phyloP scores from a whole-genome alignment of 139 green algal genomes.

The Chlamydomonas urium region DNA sequence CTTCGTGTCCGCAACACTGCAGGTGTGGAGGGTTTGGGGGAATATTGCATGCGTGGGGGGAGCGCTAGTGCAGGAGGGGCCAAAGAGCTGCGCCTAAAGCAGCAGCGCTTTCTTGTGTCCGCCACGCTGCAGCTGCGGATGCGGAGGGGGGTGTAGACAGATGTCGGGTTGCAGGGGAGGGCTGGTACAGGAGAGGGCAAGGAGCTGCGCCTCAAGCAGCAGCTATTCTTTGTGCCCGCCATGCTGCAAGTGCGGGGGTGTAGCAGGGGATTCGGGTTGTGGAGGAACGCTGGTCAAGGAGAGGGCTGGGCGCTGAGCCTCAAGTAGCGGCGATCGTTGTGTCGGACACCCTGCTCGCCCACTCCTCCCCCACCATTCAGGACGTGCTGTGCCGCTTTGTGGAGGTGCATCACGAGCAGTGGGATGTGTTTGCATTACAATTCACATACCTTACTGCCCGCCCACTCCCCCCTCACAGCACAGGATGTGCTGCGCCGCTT shows the following conservation, averaged over 20 bases:
- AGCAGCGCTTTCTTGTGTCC: no score
- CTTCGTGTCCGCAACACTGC: slow-evolving; percentile 93
- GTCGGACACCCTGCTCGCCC: no score
- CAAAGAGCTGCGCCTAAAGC: no score
- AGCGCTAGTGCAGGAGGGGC: no score
- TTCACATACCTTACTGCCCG: no score
- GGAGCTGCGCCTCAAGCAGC: slow-evolving; percentile 97
- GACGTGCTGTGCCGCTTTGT: slow-evolving; percentile 84
- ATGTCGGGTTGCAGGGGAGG: no score
- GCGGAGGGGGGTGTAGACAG: no score
- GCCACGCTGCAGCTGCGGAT: no score
- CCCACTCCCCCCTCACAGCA: background rate
- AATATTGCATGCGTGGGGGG: background rate
- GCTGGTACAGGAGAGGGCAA: no score
- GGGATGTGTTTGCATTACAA: slow-evolving; percentile 14
- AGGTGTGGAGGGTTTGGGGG: slow-evolving; percentile 45
- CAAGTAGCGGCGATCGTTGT: no score
- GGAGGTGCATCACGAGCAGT: slow-evolving; percentile 48
- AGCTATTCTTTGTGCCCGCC: slow-evolving; percentile 97
- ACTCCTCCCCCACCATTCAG: slow-evolving; percentile 36
- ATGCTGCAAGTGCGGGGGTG: slow-evolving; percentile 74
- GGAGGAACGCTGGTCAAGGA: no score
- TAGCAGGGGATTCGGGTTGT: background rate
- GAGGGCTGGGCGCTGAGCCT: no score
- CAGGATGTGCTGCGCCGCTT: slow-evolving; percentile 85